Conservation (phyloP, 495 filamentous ascomycete species). For the Evernia prunastri region DNA sequence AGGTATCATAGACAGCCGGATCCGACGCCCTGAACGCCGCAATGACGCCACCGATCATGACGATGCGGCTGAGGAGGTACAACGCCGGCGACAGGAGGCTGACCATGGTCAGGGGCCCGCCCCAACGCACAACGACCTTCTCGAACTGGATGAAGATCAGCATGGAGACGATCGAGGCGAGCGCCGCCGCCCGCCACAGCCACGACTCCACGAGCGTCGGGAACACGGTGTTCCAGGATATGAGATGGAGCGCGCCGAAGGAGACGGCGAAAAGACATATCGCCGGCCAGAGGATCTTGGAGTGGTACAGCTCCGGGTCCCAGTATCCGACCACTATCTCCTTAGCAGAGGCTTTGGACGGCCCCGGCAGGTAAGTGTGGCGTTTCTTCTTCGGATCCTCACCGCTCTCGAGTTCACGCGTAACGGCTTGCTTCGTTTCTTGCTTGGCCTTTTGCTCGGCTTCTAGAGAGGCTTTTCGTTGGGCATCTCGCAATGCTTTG, state of each 20-base stretch:
- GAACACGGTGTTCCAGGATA: constrained; percentile 29
- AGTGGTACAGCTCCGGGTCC: constrained; percentile 27
- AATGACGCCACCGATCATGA: constrained; percentile 31
- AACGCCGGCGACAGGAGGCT: constrained; percentile 30
- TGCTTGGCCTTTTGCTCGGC: not conserved
- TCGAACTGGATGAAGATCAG: constrained; percentile 37
- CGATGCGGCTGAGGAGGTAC: constrained; percentile 31
- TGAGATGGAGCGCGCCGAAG: constrained; percentile 31
- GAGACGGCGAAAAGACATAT: constrained; percentile 29
- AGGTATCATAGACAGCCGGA: constrained; percentile 29
- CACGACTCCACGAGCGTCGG: constrained; percentile 25
- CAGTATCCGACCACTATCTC: constrained; percentile 25
- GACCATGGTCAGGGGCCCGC: constrained; percentile 30
- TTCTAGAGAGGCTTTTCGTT: not conserved
- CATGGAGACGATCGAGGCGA: constrained; percentile 25
- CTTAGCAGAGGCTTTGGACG: constrained; percentile 9
- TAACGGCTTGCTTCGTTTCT: constrained; percentile 11
- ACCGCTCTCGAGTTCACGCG: not conserved
- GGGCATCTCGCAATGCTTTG: constrained; percentile 14
- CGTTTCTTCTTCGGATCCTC: not conserved
- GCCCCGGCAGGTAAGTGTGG: not conserved
- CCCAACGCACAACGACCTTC: constrained; percentile 32
- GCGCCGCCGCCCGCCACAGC: constrained; percentile 33
- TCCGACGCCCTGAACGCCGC: constrained; percentile 28
- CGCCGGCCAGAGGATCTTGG: constrained; percentile 29